Base-by-base conservation (phyloP, 2,329 filamentous ascomycete genomes). In the Hypoxylon sp. region DNA sequence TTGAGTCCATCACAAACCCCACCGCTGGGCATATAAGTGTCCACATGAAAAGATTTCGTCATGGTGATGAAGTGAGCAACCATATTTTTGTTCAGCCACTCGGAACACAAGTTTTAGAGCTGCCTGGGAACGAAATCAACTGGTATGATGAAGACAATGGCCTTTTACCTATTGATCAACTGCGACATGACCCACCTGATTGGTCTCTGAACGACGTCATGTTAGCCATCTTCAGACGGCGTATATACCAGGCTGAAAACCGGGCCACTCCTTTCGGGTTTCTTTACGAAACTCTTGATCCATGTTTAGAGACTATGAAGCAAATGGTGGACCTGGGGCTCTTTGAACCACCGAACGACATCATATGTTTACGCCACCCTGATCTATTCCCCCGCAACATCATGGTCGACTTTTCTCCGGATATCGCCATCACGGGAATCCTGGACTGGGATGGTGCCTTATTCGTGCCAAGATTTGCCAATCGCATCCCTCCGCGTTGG, bases 351-450 rank as follows among this genome's bases (percentile, higher is more conserved):
- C 19, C 42, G 10, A 52, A 52, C 31, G 51, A 62, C 13, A 6
- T 11, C 1, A 63, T 69, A 13, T 69, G 59, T 44, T 47, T 69
- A 8, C 27, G 21, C 0, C 67, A 69, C 29, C 11, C 64, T 2
- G 60, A 69, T 42, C 57, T 67, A 11, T 69, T 60, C 19, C 59
- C 63, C 0, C 63, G 64, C 13, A 69, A 69, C 42, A 69, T 69
- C 11, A 69, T 69, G 67, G 56, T 69, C 11, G 67, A 69, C 32
- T 67, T 67, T 11, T 19, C 50, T 11, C 60, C 67, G 2, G 39
- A 67, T 2, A 54, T 59, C 19, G 35, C 42, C 6, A 56, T 69
- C 24, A 64, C 67, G 1, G 67, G 64, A 37, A 21, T 56, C 1
- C 19, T 69, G 5, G 67, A 67, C 11, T 69, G 67, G 67, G 67